These are phyloP conservation scores for Pseudodiploospora longispora DNA, from an alignment of 2,329 filamentous ascomycete species.

Conservation along the genomic window DNA sequence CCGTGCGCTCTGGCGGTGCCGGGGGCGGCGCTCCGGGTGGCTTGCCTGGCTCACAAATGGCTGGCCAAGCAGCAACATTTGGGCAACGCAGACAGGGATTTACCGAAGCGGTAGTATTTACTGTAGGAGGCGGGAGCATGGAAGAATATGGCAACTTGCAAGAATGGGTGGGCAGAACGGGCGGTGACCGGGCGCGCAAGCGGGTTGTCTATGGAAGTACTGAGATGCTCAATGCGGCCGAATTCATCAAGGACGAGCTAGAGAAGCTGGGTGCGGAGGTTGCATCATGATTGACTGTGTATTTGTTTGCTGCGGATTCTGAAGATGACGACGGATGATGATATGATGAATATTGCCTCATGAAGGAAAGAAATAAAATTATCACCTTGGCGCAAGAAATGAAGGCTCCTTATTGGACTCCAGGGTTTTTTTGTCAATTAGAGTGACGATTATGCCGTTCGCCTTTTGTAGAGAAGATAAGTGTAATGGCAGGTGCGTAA, in stretches of 20 bases:
- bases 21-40: constrained; percentile 37
- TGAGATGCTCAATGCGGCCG: constrained; percentile 62
- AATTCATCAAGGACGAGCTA: constrained; percentile 58
- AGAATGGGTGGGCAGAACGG: constrained; percentile 83
- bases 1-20: constrained; percentile 38
- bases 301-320: too few species aligned
- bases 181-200: constrained; percentile 58
- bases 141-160: constrained; percentile 97
- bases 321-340: too few species aligned
- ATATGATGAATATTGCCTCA: too few species aligned
- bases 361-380: too few species aligned
- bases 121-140: constrained; percentile 93
- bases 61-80: constrained; percentile 74
- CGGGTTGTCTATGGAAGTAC: constrained; percentile 94
- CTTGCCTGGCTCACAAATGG: constrained; percentile 40
- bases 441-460: too few species aligned
- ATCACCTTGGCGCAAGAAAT: too few species aligned
- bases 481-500: too few species aligned
- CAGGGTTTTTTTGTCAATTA: too few species aligned
- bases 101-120: constrained; percentile 87
- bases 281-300: constrained; percentile 18
- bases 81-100: constrained; percentile 86
- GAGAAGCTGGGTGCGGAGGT: constrained; percentile 55
- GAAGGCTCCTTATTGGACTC: too few species aligned
- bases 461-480: too few species aligned